These are phyloP conservation scores for Talaromyces stipitatus DNA, from an alignment of 495 filamentous ascomycete genomes.

Conservation along the genomic window DNA sequence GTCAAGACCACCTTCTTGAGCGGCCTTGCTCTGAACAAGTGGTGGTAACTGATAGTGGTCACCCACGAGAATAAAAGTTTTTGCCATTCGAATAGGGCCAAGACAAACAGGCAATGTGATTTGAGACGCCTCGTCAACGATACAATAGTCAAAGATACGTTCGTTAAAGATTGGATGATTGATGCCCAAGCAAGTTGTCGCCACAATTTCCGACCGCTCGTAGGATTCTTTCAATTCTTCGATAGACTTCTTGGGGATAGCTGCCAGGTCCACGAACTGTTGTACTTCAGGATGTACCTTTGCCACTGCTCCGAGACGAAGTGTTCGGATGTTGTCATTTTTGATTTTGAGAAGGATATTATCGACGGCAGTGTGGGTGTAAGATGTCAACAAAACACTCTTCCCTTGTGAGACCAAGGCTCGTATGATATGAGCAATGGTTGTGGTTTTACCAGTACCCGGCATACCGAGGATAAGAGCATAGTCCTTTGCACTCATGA, in stretches of 20 bases:
- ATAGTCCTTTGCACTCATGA: constrained; percentile 92
- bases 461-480: constrained; percentile 96
- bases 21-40: constrained; percentile 85
- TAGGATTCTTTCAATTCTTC: constrained; percentile 78
- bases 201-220: constrained; percentile 77
- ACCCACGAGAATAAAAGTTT: constrained; percentile 90
- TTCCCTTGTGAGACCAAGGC: constrained; percentile 85
- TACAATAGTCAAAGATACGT: constrained; percentile 93
- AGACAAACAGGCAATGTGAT: constrained; percentile 92
- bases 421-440: constrained; percentile 93
- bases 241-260: constrained; percentile 60
- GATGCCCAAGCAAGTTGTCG: constrained; percentile 88
- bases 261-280: constrained; percentile 71
- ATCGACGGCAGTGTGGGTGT: constrained; percentile 95
- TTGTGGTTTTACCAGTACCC: constrained; percentile 95
- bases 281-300: constrained; percentile 85
- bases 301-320: constrained; percentile 71
- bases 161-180: constrained; percentile 82
- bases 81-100: constrained; percentile 86
- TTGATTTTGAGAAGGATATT: constrained; percentile 92
- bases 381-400: constrained; percentile 85
- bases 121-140: constrained; percentile 95
- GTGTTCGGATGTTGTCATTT: constrained; percentile 66
- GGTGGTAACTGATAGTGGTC: constrained; percentile 95
- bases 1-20: constrained; percentile 79